These are phyloP conservation scores for Botrytis fabae DNA, from an alignment of 2,329 filamentous ascomycete genomes.

Conservation along the genomic window DNA sequence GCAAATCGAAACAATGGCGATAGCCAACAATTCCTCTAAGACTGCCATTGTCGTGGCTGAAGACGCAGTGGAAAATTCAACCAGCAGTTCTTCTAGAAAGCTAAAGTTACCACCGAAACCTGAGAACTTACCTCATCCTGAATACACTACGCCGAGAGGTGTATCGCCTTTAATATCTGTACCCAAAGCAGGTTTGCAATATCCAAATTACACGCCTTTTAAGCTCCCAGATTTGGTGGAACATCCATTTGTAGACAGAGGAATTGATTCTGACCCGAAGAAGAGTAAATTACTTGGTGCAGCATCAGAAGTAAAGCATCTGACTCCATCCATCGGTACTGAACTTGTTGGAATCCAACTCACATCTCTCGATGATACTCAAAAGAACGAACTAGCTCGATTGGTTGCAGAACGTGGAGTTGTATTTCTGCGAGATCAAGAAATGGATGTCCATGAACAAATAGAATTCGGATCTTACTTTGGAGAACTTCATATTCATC, in stretches of 20 bases:
- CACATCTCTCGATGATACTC: constrained; percentile 63
- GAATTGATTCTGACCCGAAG: constrained; percentile 40
- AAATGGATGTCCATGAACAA: constrained; percentile 47
- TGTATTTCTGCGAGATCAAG: constrained; percentile 54
- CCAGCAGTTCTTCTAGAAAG: background rate
- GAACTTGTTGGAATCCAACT: constrained; percentile 70
- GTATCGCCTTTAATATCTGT: constrained; percentile 15
- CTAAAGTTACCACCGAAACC: constrained; percentile 17
- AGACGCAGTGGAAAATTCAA: background rate
- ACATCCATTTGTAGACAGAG: constrained; percentile 19
- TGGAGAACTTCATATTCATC: constrained; percentile 36
- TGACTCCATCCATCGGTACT: constrained; percentile 68
- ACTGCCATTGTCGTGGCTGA: background rate
- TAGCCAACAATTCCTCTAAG: background rate
- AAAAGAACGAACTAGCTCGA: constrained; percentile 72
- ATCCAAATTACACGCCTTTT: constrained; percentile 22
- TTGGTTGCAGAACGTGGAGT: constrained; percentile 60
- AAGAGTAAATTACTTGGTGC: constrained; percentile 43
- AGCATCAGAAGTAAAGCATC: constrained; percentile 36
- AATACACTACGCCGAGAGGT: constrained; percentile 18
- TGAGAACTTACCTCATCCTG: constrained; percentile 19
- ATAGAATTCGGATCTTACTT: constrained; percentile 50
- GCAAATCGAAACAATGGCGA: background rate
- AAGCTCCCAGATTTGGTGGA: constrained; percentile 22
- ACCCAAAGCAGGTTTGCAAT: constrained; percentile 18